phyloP scores from a whole-genome alignment of 306 rosid genomes.

The Ceratonia siliqua region DNA sequence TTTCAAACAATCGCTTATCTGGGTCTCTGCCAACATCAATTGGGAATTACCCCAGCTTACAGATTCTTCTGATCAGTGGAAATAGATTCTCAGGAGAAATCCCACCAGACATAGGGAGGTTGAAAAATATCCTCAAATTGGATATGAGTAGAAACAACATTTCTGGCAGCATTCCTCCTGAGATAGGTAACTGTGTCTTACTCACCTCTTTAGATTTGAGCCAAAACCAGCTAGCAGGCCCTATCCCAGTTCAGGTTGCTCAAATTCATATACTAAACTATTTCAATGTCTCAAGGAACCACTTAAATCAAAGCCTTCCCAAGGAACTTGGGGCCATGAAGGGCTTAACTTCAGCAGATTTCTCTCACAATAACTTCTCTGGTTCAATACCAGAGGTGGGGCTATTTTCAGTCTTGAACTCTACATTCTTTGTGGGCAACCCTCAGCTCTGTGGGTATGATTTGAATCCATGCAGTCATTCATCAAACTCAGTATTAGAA shows the following conservation, averaged over 20 bases:
- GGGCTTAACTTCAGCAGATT: constrained; percentile 83
- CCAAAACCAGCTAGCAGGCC: constrained; percentile 81
- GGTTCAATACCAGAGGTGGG: constrained; percentile 77
- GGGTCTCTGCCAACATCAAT: constrained; percentile 71
- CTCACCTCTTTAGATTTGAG: constrained; percentile 82
- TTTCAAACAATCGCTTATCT: constrained; percentile 70
- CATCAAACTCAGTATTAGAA: constrained; percentile 37
- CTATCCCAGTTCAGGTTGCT: constrained; percentile 67
- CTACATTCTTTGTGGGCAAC: constrained; percentile 68
- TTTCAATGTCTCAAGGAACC: constrained; percentile 87
- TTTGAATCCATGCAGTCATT: constrained; percentile 51
- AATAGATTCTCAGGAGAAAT: constrained; percentile 72
- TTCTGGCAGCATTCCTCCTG: constrained; percentile 68
- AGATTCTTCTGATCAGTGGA: constrained; percentile 62
- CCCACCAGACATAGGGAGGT: constrained; percentile 63
- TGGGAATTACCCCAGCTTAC: constrained; percentile 67
- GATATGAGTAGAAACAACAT: constrained; percentile 81
- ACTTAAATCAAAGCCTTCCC: constrained; percentile 66
- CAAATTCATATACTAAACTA: constrained; percentile 73
- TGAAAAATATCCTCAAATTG: constrained; percentile 58
- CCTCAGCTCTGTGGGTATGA: constrained; percentile 75
- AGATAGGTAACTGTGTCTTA: constrained; percentile 55
- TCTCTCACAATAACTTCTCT: constrained; percentile 78
- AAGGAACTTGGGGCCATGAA: constrained; percentile 67
- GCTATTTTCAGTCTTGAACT: constrained; percentile 66